These are phyloP conservation scores for Pythium volutum DNA, from an alignment of 352 stramenopile genomes.

Conservation along the genomic window DNA sequence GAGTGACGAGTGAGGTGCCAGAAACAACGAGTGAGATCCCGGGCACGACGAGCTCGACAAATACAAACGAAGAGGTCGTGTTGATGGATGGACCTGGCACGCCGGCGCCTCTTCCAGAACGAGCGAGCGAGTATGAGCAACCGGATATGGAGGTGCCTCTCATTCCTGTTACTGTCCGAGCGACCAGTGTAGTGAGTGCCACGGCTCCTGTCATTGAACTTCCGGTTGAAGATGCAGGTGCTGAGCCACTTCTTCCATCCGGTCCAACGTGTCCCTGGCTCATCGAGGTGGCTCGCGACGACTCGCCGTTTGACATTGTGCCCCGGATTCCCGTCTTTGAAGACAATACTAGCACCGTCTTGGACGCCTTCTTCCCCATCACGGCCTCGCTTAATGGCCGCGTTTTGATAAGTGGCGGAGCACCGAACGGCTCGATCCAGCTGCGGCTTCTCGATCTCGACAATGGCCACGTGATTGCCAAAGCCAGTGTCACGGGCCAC, in stretches of 20 bases:
- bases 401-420: slow-evolving; percentile 68
- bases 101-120: slow-evolving; percentile 1
- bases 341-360: slow-evolving; percentile 18
- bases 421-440: slow-evolving; percentile 69
- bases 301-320: slow-evolving; percentile 79
- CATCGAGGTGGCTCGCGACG: slow-evolving; percentile 62
- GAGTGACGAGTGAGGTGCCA: too few species aligned
- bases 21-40: too few species aligned
- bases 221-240: neutral
- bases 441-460: slow-evolving; percentile 76
- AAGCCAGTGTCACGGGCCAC: slow-evolving; percentile 79
- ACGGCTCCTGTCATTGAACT: neutral
- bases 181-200: neutral
- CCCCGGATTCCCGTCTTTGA: slow-evolving; percentile 77
- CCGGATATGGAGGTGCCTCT: neutral
- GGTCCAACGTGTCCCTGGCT: slow-evolving; percentile 54
- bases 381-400: slow-evolving; percentile 68
- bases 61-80: neutral
- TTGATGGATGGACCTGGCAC: slow-evolving; percentile 8
- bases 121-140: neutral
- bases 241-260: neutral
- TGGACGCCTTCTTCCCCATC: slow-evolving; percentile 43
- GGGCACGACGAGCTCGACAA: neutral
- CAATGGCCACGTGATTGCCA: slow-evolving; percentile 77
- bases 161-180: slow-evolving; percentile 2